Evolutionary conservation across 2,329 filamentous ascomycete genomes (phyloP).

Genomic region (Cladosporium sp.): DNA sequence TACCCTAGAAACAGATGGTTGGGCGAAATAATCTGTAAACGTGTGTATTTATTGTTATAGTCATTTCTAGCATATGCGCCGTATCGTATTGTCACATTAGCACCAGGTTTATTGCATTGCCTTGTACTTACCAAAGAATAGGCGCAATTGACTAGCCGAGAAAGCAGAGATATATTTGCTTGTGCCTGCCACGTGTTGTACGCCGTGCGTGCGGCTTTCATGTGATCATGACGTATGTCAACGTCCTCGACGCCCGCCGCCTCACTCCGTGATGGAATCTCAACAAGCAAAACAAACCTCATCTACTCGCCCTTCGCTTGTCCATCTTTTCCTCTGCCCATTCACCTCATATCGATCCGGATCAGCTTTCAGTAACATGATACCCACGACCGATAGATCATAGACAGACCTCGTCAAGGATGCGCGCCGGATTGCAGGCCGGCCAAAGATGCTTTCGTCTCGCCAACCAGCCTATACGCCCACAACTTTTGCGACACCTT

Average conservation of each 20-base stretch:
- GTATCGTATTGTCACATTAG: too few species aligned
- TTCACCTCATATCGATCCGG: background rate
- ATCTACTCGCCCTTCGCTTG: background rate
- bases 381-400: background rate
- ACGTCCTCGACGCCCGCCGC: background rate
- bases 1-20: too few species aligned
- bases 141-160: too few species aligned
- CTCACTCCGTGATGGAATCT: slow-evolving; percentile 1
- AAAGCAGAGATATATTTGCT: too few species aligned
- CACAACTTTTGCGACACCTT: slow-evolving; percentile 28
- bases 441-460: slow-evolving; percentile 21
- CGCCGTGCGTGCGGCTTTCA: background rate
- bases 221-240: slow-evolving; percentile 5
- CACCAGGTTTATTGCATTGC: too few species aligned
- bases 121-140: too few species aligned
- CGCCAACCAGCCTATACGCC: slow-evolving; percentile 22
- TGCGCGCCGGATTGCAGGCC: slow-evolving; percentile 25
- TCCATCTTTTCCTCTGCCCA: background rate
- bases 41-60: too few species aligned
- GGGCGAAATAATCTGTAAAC: too few species aligned
- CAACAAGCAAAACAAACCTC: background rate
- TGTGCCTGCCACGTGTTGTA: too few species aligned
- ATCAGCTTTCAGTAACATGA: background rate
- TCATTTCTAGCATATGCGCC: too few species aligned
- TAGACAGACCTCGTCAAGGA: slow-evolving; percentile 8